phyloP scores from a whole-genome alignment of 805 yeast genomes.

The Candida pseudofarinosa region DNA sequence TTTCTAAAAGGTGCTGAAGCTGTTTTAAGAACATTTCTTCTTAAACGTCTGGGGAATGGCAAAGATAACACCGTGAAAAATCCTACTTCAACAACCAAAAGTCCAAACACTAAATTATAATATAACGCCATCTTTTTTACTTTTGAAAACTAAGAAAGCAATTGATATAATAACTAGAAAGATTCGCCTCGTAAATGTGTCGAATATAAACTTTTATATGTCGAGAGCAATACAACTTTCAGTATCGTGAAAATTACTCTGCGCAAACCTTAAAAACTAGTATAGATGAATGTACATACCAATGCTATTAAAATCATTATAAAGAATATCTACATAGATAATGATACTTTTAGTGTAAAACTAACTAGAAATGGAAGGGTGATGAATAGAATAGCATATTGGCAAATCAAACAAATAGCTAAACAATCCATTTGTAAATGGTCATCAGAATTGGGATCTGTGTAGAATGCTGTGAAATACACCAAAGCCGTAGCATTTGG shows the following conservation, averaged over 20 bases:
- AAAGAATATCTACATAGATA: slow-evolving; percentile 25
- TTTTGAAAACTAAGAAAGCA: not conserved
- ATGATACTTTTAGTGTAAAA: slow-evolving; percentile 54
- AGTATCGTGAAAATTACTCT: too few relatives aligned
- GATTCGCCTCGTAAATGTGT: not conserved
- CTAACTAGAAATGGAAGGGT: slow-evolving; percentile 74
- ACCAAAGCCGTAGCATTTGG: slow-evolving; percentile 89
- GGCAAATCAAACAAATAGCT: slow-evolving; percentile 69
- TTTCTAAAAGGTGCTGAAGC: slow-evolving; percentile 67
- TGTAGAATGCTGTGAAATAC: slow-evolving; percentile 82
- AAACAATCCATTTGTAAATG: slow-evolving; percentile 79
- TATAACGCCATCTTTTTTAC: slow-evolving; percentile 35
- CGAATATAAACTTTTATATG: not conserved
- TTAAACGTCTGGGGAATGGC: slow-evolving; percentile 75
- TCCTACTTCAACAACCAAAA: slow-evolving; percentile 73
- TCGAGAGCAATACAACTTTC: not conserved
- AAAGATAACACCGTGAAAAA: slow-evolving; percentile 75
- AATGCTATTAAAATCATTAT: too few relatives aligned
- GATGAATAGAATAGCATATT: slow-evolving; percentile 63
- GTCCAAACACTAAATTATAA: slow-evolving; percentile 58
- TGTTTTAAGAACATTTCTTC: slow-evolving; percentile 62
- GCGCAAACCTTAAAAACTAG: too few relatives aligned
- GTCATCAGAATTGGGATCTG: slow-evolving; percentile 54
- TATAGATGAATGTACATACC: too few relatives aligned
- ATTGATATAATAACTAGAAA: not conserved